Evolutionary conservation across 2,329 filamentous ascomycete genomes (phyloP), one percentile per base, ranked within the genome.

Genomic region (Aspergillus proliferans): DNA sequence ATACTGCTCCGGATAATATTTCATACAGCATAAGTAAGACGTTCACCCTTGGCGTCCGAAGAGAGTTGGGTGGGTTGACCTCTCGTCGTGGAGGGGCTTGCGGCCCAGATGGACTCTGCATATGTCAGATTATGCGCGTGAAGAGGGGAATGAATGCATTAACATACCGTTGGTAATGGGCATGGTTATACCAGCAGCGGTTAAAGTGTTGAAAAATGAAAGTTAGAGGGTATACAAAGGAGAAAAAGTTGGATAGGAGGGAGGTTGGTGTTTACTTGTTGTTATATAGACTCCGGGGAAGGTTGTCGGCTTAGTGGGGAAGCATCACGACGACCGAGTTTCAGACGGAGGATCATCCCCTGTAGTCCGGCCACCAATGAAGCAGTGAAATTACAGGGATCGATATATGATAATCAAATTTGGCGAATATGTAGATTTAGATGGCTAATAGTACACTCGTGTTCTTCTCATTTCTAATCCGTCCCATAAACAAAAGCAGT

Each of bases 11-110:
- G 19, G 8, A 10, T 12, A 40, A 12, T 21, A 18, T 40, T 46
- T 24, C 84, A 70, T 78, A 94, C 90, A 52, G 92, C 89, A 71
- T 98, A 98, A 51, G 89, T 87, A 72, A 98, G 85, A 57, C 88
- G 83, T 73, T 96, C 86, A 57, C 93, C 92, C 71, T 95, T 95
- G 54, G 85, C 73, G 70, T 97, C 92, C 40, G 84, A 81, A 34
- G 89, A 94, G 45, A 98, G 84, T 65, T 88, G 88, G 10, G 92
- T 96, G 51, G 92, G 86, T 67, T 91, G 86, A 51, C 91, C 92
- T 58, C 93, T 83, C 49, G 82, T 83, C 24, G 92, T 96, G 48
- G 82, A 83, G 47, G 93, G 93, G 55, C 86, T 82, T 26, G 93
- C 86, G 42, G 91, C 93, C 70, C 94, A 86, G 62, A 95, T 92